Base-by-base conservation (phyloP, 805 yeast genomes). In the Metschnikowia borealis region DNA sequence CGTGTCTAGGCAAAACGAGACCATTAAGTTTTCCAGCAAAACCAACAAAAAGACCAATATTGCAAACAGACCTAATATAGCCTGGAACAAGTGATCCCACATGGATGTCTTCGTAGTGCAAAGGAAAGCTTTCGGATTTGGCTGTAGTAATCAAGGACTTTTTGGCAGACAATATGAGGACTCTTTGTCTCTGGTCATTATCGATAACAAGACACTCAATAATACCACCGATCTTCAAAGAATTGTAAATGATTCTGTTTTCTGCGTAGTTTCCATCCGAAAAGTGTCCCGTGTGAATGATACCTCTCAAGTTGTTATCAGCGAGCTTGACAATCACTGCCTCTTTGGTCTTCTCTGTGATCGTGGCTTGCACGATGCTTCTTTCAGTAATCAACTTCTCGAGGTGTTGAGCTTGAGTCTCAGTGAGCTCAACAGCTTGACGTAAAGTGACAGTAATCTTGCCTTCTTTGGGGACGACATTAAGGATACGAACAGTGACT, bases 1-100 rank as follows among this genome's bases (percentile, higher is more conserved):
- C 87, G 58, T 84, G 82, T 62, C 84, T 82, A 49, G 91, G 87
- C 53, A 88, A 78, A 3, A 89, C 86, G 55, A 92, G 76, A 47
- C 97, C 98, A 32, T 89, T 87, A 55, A 92, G 79, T 48, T 79
- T 80, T 55, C 87, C 85, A 50, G 84, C 89, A 67, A 92, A 92
- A 0, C 85, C 80, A 51, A 92, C 87, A 64, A 92, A 92, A 11
- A 89, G 73, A 56, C 98, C 98, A 63, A 78, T 77, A 41, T 77
- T 78, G n/a, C 95, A 87, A 17, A 85, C 81, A 17, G 90, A 84
- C 57, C 82, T 85, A 37, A 92, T 81, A 64, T 75, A 91, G 39
- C 98, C 99, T 50, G 80, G 77, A 47, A 88, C 67, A 29, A 71
- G 60, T 21, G 70, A 69, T 8, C 81, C 78, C 13, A 74, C 69